These are phyloP conservation scores for Boletus sp. DNA, from an alignment of 768 basidiomycete genomes.

Conservation along the genomic window DNA sequence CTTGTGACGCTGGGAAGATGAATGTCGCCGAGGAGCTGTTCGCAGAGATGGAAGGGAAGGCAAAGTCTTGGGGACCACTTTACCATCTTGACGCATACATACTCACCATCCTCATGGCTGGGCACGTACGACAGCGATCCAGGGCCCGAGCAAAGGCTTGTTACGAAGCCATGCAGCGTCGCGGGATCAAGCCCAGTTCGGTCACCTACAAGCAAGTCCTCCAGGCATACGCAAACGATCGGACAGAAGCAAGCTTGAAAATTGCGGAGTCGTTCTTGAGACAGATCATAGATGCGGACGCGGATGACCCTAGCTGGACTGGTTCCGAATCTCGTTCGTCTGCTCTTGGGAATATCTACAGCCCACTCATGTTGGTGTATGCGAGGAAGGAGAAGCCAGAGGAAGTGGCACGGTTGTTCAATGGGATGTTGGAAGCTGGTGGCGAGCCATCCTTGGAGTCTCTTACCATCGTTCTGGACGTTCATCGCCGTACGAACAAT, in stretches of 20 bases:
- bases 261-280: slow-evolving; percentile 68
- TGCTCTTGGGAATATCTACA: slow-evolving; percentile 55
- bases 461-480: slow-evolving; percentile 67
- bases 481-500: slow-evolving; percentile 61
- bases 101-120: slow-evolving; percentile 74
- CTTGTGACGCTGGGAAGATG: slow-evolving; percentile 72
- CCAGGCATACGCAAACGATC: slow-evolving; percentile 53
- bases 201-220: slow-evolving; percentile 71
- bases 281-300: slow-evolving; percentile 41
- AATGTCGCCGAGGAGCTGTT: slow-evolving; percentile 64
- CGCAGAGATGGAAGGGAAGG: slow-evolving; percentile 58
- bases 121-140: slow-evolving; percentile 59
- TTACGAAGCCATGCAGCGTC: slow-evolving; percentile 67
- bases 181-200: slow-evolving; percentile 65
- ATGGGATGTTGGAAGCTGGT: slow-evolving; percentile 52
- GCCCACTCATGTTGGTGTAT: slow-evolving; percentile 59
- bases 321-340: slow-evolving; percentile 38
- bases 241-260: slow-evolving; percentile 47
- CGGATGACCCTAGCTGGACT: slow-evolving; percentile 38
- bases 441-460: slow-evolving; percentile 58
- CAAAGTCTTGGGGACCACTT: slow-evolving; percentile 33
- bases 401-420: slow-evolving; percentile 57
- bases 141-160: slow-evolving; percentile 55
- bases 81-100: slow-evolving; percentile 54
- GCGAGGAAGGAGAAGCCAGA: slow-evolving; percentile 41